A percentile compares a stretch with the other conserved stretches of the same genome.
These are phyloP conservation scores for Picocystis salinarum DNA, from an alignment of 139 green algal genomes.

Conservation along the genomic window DNA sequence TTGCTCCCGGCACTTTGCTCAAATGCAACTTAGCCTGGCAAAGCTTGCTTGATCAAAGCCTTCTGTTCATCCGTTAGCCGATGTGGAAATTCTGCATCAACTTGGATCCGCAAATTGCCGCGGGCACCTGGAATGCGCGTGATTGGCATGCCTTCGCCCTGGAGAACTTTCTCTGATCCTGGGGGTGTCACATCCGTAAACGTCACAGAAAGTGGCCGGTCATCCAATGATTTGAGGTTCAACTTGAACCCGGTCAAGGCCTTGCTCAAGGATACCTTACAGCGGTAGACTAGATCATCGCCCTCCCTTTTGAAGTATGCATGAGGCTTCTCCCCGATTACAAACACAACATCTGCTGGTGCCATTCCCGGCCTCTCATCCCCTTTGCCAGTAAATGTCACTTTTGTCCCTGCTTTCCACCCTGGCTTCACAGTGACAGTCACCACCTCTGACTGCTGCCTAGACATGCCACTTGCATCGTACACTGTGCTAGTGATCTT, in stretches of 20 bases:
- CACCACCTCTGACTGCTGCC: conserved; percentile 38
- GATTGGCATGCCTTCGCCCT: conserved; percentile 1
- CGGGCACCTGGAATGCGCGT: no score
- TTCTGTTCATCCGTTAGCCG: no score
- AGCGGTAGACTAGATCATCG: conserved; percentile 51
- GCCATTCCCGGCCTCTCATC: conserved; percentile 55
- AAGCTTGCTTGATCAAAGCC: no score
- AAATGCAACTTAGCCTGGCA: no score
- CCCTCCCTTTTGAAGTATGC: conserved; percentile 54
- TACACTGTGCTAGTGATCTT: conserved; percentile 31
- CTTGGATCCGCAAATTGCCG: no score
- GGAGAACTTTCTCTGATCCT: conserved; percentile 1
- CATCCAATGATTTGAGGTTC: conserved; percentile 7
- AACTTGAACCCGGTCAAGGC: conserved; percentile 15
- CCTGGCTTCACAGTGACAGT: conserved; percentile 74
- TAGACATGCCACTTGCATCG: conserved; percentile 17
- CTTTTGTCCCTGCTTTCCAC: conserved; percentile 76
- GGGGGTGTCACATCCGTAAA: conserved; percentile 1
- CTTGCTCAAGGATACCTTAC: conserved; percentile 7
- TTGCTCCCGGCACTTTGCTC: no score
- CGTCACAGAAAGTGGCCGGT: neutral
- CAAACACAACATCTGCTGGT: conserved; percentile 74
- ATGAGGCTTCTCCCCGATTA: conserved; percentile 79
- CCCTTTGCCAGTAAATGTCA: conserved; percentile 23
- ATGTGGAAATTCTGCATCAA: no score